Percentiles rank a stretch among this genome's conserved stretches.
Conservation (phyloP, 176 grass and related monocot species). For the Thalia dealbata region DNA sequence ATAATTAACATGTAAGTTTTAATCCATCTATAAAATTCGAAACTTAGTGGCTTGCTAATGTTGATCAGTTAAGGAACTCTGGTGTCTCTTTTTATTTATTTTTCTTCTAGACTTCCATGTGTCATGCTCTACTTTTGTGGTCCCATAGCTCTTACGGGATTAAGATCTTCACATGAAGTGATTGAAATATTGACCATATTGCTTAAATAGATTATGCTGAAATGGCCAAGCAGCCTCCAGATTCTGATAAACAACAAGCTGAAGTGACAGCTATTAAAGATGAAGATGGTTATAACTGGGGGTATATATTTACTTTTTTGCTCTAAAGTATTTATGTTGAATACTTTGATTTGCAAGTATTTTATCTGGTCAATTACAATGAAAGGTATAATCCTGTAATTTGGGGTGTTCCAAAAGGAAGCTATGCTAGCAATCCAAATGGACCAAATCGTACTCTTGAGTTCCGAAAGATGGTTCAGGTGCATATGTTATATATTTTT, state of each 20-base stretch:
- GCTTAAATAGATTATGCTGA: slow-evolving; percentile 57
- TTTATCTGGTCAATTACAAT: slow-evolving; percentile 26
- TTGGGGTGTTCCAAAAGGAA: slow-evolving; percentile 92
- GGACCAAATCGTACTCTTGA: slow-evolving; percentile 75
- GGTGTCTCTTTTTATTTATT: too few relatives aligned
- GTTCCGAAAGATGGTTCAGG: slow-evolving; percentile 81
- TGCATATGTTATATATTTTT: background rate
- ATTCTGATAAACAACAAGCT: slow-evolving; percentile 79
- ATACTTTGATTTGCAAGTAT: slow-evolving; percentile 16
- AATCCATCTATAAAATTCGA: too few relatives aligned
- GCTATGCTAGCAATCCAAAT: slow-evolving; percentile 78
- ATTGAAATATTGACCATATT: background rate
- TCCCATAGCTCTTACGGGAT: background rate
- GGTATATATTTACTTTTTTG: slow-evolving; percentile 34
- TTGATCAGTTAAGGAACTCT: too few relatives aligned
- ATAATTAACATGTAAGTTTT: too few relatives aligned
- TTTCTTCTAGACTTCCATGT: too few relatives aligned
- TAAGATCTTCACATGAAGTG: background rate
- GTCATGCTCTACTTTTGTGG: too few relatives aligned
- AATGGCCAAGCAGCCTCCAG: slow-evolving; percentile 54
- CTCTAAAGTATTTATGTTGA: background rate
- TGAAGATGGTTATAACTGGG: slow-evolving; percentile 85
- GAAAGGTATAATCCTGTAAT: slow-evolving; percentile 80
- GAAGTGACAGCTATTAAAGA: slow-evolving; percentile 62
- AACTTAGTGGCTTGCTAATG: too few relatives aligned